Conservation (phyloP, 257 asterid species). For the Primulina tabacum region DNA sequence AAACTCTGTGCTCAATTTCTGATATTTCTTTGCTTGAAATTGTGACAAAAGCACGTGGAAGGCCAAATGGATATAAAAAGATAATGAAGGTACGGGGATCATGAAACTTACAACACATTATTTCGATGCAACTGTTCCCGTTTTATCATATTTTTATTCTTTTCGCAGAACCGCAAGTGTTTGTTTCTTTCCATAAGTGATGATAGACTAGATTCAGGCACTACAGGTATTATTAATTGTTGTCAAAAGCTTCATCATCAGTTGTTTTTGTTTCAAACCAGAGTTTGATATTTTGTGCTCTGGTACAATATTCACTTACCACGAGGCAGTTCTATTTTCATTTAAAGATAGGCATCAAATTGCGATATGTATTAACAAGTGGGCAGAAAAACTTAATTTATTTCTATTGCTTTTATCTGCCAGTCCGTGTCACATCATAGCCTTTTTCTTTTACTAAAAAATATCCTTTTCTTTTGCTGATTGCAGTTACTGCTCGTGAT, state of each 20-base stretch:
- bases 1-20: constrained; percentile 83
- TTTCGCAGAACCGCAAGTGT: constrained; percentile 61
- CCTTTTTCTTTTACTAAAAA: not conserved
- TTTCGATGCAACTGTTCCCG: constrained; percentile 4
- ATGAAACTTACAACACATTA: constrained; percentile 19
- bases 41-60: constrained; percentile 72
- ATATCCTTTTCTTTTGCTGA: constrained; percentile 18
- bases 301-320: not conserved
- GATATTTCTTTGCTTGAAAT: constrained; percentile 79
- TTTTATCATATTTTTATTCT: constrained; percentile 24
- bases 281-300: not conserved
- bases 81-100: constrained; percentile 62
- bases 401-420: too few species aligned
- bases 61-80: constrained; percentile 88
- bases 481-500: constrained; percentile 76
- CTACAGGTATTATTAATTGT: constrained; percentile 60
- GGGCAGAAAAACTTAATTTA: not conserved
- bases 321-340: not conserved
- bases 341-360: not conserved
- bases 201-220: constrained; percentile 67
- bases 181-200: constrained; percentile 78
- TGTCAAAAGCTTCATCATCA: constrained; percentile 9
- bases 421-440: too few species aligned
- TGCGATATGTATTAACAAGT: constrained; percentile 4
- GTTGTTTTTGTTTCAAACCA: constrained; percentile 10